phyloP scores from a whole-genome alignment of 2,329 filamentous ascomycete genomes.

The Phialophora macrospora region DNA sequence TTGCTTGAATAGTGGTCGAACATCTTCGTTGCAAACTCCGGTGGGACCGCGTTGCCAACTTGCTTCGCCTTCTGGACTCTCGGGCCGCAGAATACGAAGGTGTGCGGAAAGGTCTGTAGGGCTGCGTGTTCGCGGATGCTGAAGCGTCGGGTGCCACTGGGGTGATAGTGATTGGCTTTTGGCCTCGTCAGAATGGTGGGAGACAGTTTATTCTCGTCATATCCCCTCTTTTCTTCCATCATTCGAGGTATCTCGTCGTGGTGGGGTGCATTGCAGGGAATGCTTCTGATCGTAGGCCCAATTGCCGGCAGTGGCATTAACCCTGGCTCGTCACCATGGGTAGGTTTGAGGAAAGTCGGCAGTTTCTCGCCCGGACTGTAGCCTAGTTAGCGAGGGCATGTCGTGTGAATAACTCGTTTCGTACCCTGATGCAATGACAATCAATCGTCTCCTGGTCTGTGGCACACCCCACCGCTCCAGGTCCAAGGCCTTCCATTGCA shows the following conservation, averaged over 20 bases:
- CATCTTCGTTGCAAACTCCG: constrained; percentile 52
- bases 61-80: constrained; percentile 59
- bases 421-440: constrained; percentile 61
- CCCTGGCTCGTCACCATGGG: constrained; percentile 54
- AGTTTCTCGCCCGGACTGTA: constrained; percentile 71
- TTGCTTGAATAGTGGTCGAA: constrained; percentile 47
- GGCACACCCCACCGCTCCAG: constrained; percentile 57
- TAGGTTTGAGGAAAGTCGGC: constrained; percentile 67
- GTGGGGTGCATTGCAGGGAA: constrained; percentile 41
- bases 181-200: constrained; percentile 65
- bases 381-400: constrained; percentile 55
- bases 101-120: constrained; percentile 70
- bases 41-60: constrained; percentile 80
- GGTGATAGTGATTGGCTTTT: constrained; percentile 68
- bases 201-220: constrained; percentile 51
- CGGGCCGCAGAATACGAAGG: constrained; percentile 61
- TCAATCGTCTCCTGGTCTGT: constrained; percentile 55
- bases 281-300: constrained; percentile 47
- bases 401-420: constrained; percentile 30
- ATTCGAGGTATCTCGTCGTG: neutral
- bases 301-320: constrained; percentile 51
- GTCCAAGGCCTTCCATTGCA: constrained; percentile 69
- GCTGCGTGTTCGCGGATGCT: constrained; percentile 71
- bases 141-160: constrained; percentile 65
- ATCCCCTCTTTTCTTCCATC: neutral